These are phyloP conservation scores for Rubia tinctorum DNA, from an alignment of 305 asterid species.

Conservation along the genomic window DNA sequence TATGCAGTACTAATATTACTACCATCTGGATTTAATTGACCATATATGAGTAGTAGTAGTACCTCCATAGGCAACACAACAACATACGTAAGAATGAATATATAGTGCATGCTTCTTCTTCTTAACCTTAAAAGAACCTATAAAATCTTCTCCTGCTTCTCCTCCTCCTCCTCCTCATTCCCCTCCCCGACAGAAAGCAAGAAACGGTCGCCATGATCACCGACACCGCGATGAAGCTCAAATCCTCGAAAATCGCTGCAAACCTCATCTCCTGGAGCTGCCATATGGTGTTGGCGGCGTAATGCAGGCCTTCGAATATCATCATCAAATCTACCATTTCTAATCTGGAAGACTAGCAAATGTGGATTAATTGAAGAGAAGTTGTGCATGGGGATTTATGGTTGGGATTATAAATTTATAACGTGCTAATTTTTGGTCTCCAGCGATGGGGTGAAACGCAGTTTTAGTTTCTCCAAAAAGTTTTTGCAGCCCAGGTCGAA, in stretches of 20 bases:
- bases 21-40: background rate
- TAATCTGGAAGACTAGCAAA: background rate
- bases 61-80: background rate
- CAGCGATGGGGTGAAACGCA: background rate
- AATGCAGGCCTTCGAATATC: constrained; percentile 22
- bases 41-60: too few species aligned
- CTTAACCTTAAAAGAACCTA: background rate
- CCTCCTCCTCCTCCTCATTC: constrained; percentile 5
- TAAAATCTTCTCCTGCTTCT: constrained; percentile 12
- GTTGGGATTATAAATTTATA: background rate
- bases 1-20: background rate
- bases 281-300: constrained; percentile 24
- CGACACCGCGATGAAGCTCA: constrained; percentile 18
- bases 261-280: constrained; percentile 33
- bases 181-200: constrained; percentile 14
- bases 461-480: background rate
- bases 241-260: constrained; percentile 27
- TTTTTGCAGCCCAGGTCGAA: background rate
- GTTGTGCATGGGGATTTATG: background rate
- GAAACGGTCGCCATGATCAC: constrained; percentile 23
- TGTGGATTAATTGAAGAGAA: background rate
- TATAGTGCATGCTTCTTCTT: background rate
- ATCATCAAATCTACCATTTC: constrained; percentile 19
- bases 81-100: background rate
- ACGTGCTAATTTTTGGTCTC: background rate